Evolutionary conservation across 805 yeast genomes (phyloP), one percentile per base, ranked within the genome.

Genomic region (Saccharomycopsis malanga): DNA sequence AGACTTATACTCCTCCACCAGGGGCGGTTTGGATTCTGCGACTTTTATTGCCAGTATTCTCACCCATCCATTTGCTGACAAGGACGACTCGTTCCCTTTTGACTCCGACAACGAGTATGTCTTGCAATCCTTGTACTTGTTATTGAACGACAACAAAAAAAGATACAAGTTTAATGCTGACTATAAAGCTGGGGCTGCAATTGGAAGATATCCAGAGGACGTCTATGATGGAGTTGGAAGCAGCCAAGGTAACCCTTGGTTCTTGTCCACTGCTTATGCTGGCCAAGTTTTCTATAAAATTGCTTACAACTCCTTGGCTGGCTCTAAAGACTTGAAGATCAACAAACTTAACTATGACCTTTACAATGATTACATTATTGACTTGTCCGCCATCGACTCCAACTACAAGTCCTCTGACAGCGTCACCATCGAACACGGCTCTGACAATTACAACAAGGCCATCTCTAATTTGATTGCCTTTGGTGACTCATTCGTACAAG

Each of bases 121-220:
- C 7, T 62, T 83, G 45, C 81, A 79, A 58, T 80, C 95, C 0
- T 66, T 89, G 47, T 68, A 72, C 45, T 72, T 74, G 10, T 61
- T 88, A 61, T 72, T 81, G 4, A 64, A 72, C 34, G 83, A 81
- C 54, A 85, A 87, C 93, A 76, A 74, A 54, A 62, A 68, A 34
- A 65, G 93, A 46, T 88, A 85, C 59, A 95, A 96, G 3, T 74
- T 89, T 32, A 89, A 91, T 63, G 76, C 72, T 52, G 60, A 64
- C 22, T 64, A 67, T 42, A 25, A 4, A 5, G 25, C 38, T 10
- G 51, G 51, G 2, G 80, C 81, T 44, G 95, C 83, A 0, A 64
- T 89, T 45, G 98, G 98, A 2, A 72, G 98, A 59, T 89, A 89
- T 59, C 96, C 97, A 0, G 97, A 89, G 58, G 98, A 89, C 64